Evolutionary conservation across 2,329 filamentous ascomycete species (phyloP).

Genomic region (Albophoma yamanashiensis): DNA sequence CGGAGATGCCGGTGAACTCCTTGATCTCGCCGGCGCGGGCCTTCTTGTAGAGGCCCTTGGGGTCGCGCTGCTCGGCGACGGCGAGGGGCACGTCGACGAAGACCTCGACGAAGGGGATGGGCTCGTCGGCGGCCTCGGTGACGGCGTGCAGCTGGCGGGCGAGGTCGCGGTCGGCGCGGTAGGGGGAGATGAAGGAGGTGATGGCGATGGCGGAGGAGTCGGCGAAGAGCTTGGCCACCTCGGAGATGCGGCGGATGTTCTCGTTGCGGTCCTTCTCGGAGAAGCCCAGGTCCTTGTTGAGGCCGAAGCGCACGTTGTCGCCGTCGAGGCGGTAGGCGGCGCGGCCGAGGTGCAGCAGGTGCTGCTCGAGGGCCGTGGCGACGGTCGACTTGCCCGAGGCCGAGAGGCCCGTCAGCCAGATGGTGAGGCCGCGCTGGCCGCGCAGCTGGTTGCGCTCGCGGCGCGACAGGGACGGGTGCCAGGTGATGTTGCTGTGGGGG

Average conservation of each 20-base stretch:
- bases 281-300: conserved; percentile 97
- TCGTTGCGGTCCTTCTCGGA: conserved; percentile 87
- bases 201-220: conserved; percentile 81
- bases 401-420: conserved; percentile 96
- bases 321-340: conserved; percentile 90
- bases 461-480: conserved; percentile 74
- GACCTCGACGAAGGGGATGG: conserved; percentile 86
- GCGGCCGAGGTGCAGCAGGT: conserved; percentile 76
- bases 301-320: conserved; percentile 95
- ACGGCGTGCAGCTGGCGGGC: conserved; percentile 71
- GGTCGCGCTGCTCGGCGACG: conserved; percentile 88
- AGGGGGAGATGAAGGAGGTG: conserved; percentile 95
- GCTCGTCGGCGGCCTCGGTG: conserved; percentile 45
- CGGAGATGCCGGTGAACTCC: conserved; percentile 92
- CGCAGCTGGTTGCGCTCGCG: conserved; percentile 63
- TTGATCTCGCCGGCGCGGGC: conserved; percentile 88
- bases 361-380: conserved; percentile 91
- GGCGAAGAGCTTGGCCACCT: conserved; percentile 93
- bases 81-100: conserved; percentile 86
- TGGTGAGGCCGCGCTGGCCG: conserved; percentile 81
- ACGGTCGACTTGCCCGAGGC: conserved; percentile 97
- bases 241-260: conserved; percentile 93
- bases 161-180: conserved; percentile 72
- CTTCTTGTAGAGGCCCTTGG: conserved; percentile 98
- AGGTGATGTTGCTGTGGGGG: conserved; percentile 68